Conservation (phyloP, 768 basidiomycete genomes). For the Lanmaoa rubissima region DNA sequence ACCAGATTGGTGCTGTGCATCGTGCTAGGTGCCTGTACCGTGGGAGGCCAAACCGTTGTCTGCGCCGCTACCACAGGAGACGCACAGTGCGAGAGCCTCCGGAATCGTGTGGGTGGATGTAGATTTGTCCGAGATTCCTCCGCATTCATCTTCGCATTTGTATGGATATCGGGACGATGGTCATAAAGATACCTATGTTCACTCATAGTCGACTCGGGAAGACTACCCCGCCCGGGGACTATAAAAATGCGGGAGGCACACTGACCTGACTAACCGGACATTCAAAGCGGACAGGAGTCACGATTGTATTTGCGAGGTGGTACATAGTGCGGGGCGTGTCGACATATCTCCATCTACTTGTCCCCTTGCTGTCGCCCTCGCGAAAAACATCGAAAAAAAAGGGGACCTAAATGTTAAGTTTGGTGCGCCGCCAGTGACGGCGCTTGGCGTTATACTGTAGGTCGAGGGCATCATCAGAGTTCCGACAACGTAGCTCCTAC, state of each 20-base stretch:
- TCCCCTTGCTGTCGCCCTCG: conserved; percentile 5
- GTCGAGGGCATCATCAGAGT: not conserved
- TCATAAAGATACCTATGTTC: not conserved
- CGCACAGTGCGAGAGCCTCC: not conserved
- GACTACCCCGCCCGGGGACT: not conserved
- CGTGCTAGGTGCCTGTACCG: not conserved
- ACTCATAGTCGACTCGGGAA: not conserved
- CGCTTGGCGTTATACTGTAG: conserved; percentile 89
- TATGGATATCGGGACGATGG: not conserved
- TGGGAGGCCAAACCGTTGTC: not conserved
- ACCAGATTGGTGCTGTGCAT: not conserved
- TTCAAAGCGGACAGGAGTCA: not conserved
- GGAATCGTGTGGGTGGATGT: too few relatives aligned
- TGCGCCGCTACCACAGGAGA: not conserved
- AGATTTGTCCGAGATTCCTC: not conserved
- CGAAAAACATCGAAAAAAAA: conserved; percentile 1
- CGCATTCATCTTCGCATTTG: not conserved
- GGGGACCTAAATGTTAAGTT: conserved; percentile 83
- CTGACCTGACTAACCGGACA: not conserved
- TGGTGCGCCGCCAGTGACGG: conserved; percentile 99
- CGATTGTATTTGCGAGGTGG: conserved; percentile 21
- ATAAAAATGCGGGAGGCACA: not conserved
- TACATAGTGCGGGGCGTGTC: conserved; percentile 27
- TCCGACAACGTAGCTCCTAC: not conserved
- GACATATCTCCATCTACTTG: conserved; percentile 16